A percentile compares a stretch with the other conserved stretches of the same genome.
Conservation (phyloP, 2,329 filamentous ascomycete species). For the Monosporascus sp. region DNA sequence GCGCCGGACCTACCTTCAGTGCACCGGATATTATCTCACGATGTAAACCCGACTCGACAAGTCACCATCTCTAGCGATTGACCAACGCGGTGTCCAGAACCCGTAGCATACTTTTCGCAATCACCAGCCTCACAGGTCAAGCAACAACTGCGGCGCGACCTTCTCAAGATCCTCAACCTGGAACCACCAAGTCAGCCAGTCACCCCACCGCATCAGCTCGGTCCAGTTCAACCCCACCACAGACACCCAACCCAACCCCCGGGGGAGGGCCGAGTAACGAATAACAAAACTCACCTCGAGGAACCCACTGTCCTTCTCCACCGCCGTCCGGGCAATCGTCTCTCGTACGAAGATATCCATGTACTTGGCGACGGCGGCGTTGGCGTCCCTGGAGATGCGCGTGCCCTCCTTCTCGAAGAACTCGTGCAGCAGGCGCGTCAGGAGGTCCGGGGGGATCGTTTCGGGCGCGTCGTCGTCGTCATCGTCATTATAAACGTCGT, state of each 20-base stretch:
- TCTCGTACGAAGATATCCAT: slow-evolving; percentile 89
- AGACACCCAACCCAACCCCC: not conserved
- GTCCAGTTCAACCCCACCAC: not conserved
- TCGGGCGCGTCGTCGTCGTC: slow-evolving; percentile 34
- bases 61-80: too few species aligned
- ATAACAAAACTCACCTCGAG: slow-evolving; percentile 56
- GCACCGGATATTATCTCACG: too few species aligned
- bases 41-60: too few species aligned
- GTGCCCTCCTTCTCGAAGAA: slow-evolving; percentile 70
- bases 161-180: slow-evolving; percentile 88
- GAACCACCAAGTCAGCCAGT: not conserved
- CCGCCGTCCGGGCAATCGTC: slow-evolving; percentile 72
- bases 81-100: too few species aligned
- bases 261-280: not conserved
- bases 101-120: too few species aligned
- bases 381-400: slow-evolving; percentile 71
- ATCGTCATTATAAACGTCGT: slow-evolving; percentile 24
- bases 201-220: slow-evolving; percentile 5
- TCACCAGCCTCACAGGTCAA: slow-evolving; percentile 64
- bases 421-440: slow-evolving; percentile 73
- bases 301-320: slow-evolving; percentile 65
- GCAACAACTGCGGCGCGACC: slow-evolving; percentile 73
- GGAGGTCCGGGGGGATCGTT: slow-evolving; percentile 65
- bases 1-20: too few species aligned
- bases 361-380: slow-evolving; percentile 73